These are phyloP conservation scores for Aspergillus panamensis DNA, from an alignment of 495 filamentous ascomycete genomes.

Conservation along the genomic window DNA sequence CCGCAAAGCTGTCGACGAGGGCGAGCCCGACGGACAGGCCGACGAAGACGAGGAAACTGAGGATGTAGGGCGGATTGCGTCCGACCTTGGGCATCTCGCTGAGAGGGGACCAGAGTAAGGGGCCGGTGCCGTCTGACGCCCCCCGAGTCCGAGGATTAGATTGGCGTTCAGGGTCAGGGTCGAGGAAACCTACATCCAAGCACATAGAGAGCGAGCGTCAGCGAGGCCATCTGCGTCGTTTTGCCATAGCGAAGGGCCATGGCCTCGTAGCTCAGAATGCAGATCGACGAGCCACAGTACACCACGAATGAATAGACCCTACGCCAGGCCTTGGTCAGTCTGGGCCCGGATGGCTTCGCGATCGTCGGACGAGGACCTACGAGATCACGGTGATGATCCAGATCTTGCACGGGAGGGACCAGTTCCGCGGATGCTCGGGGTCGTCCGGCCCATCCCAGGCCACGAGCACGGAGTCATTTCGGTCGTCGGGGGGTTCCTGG, in stretches of 20 bases:
- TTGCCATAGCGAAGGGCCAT: slow-evolving; percentile 45
- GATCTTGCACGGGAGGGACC: slow-evolving; percentile 34
- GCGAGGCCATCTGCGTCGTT: slow-evolving; percentile 32
- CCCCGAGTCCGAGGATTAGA: not conserved
- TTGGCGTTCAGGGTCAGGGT: not conserved
- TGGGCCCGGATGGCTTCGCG: not conserved
- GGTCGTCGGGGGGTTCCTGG: not conserved
- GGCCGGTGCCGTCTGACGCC: slow-evolving; percentile 31
- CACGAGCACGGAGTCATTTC: slow-evolving; percentile 36
- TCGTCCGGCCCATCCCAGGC: slow-evolving; percentile 56
- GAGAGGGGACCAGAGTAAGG: slow-evolving; percentile 43
- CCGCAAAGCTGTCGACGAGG: slow-evolving; percentile 30
- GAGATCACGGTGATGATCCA: slow-evolving; percentile 15
- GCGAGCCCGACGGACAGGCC: slow-evolving; percentile 35
- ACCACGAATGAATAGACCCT: slow-evolving; percentile 35
- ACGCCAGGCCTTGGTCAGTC: not conserved
- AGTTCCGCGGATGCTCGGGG: slow-evolving; percentile 54
- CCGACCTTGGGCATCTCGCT: slow-evolving; percentile 45
- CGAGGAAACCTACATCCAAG: slow-evolving; percentile 31
- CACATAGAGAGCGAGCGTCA: slow-evolving; percentile 53
- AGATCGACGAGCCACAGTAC: slow-evolving; percentile 36
- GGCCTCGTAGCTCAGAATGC: slow-evolving; percentile 21
- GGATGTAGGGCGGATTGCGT: slow-evolving; percentile 44
- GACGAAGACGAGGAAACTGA: slow-evolving; percentile 44
- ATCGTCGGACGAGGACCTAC: slow-evolving; percentile 23